Conservation (phyloP, 257 asterid genomes). For the Hygrophila difformis region DNA sequence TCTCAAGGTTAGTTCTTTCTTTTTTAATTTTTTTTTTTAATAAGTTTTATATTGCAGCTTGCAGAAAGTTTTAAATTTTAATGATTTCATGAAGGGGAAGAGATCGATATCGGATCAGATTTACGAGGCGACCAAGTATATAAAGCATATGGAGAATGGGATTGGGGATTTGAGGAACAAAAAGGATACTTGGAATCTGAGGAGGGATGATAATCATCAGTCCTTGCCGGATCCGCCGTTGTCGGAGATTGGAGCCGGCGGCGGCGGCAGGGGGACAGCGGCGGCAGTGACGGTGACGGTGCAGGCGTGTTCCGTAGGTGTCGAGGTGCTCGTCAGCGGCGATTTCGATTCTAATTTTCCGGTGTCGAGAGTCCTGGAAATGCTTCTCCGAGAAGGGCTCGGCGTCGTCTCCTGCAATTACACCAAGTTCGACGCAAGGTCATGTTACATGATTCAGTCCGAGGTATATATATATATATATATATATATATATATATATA, state of each 20-base stretch:
- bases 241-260: conserved; percentile 9
- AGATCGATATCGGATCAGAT: conserved; percentile 40
- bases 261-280: conserved; percentile 6
- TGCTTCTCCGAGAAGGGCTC: conserved; percentile 34
- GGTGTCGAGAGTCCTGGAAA: conserved; percentile 28
- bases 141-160: conserved; percentile 24
- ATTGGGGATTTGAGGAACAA: conserved; percentile 23
- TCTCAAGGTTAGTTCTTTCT: conserved; percentile 23
- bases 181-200: conserved; percentile 17
- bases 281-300: conserved; percentile 22
- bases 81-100: conserved; percentile 40
- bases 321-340: conserved; percentile 34
- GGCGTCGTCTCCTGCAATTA: conserved; percentile 22
- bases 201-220: not conserved
- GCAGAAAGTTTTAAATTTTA: no score
- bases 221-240: not conserved
- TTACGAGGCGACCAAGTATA: conserved; percentile 30
- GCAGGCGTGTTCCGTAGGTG: conserved; percentile 29
- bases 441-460: conserved; percentile 31
- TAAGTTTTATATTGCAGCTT: no score
- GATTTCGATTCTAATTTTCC: conserved; percentile 17
- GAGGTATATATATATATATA: no score
- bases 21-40: not conserved
- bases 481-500: no score
- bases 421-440: conserved; percentile 21